Conservation (phyloP, 1,284 basidiomycete species). For the Heliocybe sulcata region DNA sequence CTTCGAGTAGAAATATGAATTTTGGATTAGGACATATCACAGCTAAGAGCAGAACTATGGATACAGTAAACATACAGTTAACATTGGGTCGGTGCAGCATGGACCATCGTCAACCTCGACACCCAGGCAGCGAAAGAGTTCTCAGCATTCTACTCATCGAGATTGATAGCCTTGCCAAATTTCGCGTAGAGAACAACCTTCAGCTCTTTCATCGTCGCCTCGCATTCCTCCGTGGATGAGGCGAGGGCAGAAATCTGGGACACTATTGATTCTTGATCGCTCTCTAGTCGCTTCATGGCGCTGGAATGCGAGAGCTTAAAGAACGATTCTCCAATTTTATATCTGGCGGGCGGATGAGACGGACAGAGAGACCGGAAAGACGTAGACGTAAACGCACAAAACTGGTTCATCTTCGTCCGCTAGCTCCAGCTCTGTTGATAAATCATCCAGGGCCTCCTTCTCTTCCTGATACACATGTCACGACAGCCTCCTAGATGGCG, state of each 20-base stretch:
- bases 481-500: not conserved
- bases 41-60: not conserved
- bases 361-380: not conserved
- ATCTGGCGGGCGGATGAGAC: conserved; percentile 37
- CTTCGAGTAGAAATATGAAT: no score
- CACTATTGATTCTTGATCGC: conserved; percentile 59
- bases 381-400: conserved; percentile 35
- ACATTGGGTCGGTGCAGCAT: no score
- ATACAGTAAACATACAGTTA: not conserved
- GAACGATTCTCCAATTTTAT: conserved; percentile 89
- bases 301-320: conserved; percentile 67
- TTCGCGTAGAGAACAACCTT: conserved; percentile 88
- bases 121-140: not conserved
- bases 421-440: conserved; percentile 84
- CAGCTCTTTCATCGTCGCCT: conserved; percentile 83
- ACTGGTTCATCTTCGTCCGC: conserved; percentile 79
- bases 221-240: conserved; percentile 61
- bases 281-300: conserved; percentile 72
- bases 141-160: conserved; percentile 77
- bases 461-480: conserved; percentile 53
- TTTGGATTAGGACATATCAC: not conserved
- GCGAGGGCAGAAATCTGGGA: conserved; percentile 51
- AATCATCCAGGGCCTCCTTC: conserved; percentile 89
- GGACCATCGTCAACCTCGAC: not conserved
- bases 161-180: conserved; percentile 90